phyloP scores from a whole-genome alignment of 441 rosid genomes.

The Populus hybrid region DNA sequence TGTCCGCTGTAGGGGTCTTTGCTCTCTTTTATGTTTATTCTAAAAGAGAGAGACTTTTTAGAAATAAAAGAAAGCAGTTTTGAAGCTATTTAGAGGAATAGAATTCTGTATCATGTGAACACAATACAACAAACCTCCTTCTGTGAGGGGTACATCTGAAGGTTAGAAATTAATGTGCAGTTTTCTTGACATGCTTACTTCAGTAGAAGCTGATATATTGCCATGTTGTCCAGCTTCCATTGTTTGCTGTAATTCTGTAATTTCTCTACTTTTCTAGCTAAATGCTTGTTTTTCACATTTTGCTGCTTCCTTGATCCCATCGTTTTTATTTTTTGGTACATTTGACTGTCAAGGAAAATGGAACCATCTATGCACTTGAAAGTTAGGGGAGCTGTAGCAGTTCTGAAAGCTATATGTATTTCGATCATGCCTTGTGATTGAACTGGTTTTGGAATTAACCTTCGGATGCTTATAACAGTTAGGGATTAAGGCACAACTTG shows the following conservation, averaged over 20 bases:
- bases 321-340: background rate
- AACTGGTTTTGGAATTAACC: background rate
- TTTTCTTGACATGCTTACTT: slow-evolving; percentile 18
- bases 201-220: slow-evolving; percentile 9
- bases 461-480: background rate
- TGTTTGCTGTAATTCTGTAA: background rate
- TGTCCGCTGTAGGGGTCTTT: slow-evolving; percentile 51
- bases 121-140: slow-evolving; percentile 22
- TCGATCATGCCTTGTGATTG: background rate
- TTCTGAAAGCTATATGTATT: background rate
- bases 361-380: background rate
- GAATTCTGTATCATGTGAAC: slow-evolving; percentile 34
- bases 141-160: slow-evolving; percentile 11
- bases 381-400: background rate
- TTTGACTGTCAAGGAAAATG: background rate
- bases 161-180: slow-evolving; percentile 16
- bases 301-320: background rate
- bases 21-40: slow-evolving; percentile 49
- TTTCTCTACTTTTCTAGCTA: background rate
- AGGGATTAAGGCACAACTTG: background rate
- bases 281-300: background rate
- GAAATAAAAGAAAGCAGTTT: slow-evolving; percentile 89
- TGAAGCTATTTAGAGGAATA: slow-evolving; percentile 40
- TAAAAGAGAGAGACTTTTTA: slow-evolving; percentile 63
- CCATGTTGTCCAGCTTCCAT: background rate